phyloP scores from a whole-genome alignment of 305 asterid genomes.

The Plantago coronopus region DNA sequence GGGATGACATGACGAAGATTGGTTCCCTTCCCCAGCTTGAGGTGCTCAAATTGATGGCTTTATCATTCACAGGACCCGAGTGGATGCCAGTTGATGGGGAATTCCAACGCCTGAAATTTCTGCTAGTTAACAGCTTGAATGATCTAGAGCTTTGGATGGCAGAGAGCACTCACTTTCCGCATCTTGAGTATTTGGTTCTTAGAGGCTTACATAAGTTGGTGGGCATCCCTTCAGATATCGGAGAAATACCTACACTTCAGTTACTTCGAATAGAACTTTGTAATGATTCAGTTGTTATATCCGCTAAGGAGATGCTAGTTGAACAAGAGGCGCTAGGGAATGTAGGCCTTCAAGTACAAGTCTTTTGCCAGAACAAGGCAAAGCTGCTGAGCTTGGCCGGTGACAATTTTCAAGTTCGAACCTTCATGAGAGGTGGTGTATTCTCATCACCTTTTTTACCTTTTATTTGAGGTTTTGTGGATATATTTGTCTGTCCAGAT shows the following conservation, averaged over 20 bases:
- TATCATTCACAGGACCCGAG: not conserved
- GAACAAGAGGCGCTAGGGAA: constrained; percentile 8
- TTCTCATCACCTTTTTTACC: too few species aligned
- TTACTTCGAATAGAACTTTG: not conserved
- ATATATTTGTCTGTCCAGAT: too few species aligned
- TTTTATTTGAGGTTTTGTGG: too few species aligned
- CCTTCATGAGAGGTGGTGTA: too few species aligned
- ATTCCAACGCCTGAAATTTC: constrained; percentile 6
- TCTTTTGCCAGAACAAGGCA: not conserved
- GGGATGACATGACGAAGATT: constrained; percentile 14
- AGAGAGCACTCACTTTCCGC: constrained; percentile 7
- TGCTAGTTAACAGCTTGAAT: not conserved
- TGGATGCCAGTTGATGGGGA: constrained; percentile 20
- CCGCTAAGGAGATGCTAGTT: constrained; percentile 5
- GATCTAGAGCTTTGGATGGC: constrained; percentile 13
- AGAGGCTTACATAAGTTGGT: not conserved
- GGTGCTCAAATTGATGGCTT: constrained; percentile 2
- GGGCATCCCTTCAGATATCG: constrained; percentile 9
- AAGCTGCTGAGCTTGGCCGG: not conserved
- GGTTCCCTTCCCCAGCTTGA: constrained; percentile 14
- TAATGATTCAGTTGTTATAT: not conserved
- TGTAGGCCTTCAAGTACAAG: constrained; percentile 2
- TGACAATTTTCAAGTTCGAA: not conserved
- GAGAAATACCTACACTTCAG: constrained; percentile 10
- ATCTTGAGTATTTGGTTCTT: constrained; percentile 13